These are phyloP conservation scores for Lenzites betulinus DNA, from an alignment of 768 basidiomycete genomes.

Conservation along the genomic window DNA sequence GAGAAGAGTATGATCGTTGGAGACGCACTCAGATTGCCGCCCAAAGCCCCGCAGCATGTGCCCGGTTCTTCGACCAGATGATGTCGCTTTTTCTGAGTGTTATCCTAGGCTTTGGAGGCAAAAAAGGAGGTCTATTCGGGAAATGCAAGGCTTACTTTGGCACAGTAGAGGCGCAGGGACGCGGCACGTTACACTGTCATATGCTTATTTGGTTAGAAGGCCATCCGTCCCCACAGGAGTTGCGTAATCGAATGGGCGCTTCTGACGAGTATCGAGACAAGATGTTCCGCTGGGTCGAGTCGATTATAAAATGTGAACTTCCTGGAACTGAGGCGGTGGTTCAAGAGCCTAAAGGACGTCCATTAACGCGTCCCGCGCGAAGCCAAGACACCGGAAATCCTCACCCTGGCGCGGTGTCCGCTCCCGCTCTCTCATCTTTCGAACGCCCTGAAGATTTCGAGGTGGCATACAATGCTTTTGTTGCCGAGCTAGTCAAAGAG, in stretches of 20 bases:
- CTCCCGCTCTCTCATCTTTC: not conserved
- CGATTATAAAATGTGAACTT: not conserved
- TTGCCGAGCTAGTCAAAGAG: not conserved
- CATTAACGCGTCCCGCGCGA: not conserved
- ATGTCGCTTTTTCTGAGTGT: not conserved
- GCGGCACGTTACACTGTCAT: too few species aligned
- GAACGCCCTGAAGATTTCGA: not conserved
- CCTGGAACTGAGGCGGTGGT: not conserved
- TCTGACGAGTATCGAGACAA: not conserved
- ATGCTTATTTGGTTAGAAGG: conserved; percentile 34
- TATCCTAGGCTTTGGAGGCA: not conserved
- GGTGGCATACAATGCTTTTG: not conserved
- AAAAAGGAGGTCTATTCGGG: conserved; percentile 21
- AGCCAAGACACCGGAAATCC: not conserved
- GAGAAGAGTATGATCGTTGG: not conserved
- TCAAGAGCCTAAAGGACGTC: not conserved
- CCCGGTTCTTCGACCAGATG: not conserved
- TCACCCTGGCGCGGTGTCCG: too few species aligned
- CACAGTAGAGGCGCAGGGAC: conserved; percentile 32
- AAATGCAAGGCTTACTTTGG: conserved; percentile 25
- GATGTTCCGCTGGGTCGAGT: not conserved
- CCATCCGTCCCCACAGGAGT: conserved; percentile 25
- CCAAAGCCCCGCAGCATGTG: not conserved
- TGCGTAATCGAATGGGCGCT: conserved; percentile 12
- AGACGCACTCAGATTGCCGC: not conserved